Evolutionary conservation across 768 basidiomycete species (phyloP).

Genomic region (Tulasnella sp.): DNA sequence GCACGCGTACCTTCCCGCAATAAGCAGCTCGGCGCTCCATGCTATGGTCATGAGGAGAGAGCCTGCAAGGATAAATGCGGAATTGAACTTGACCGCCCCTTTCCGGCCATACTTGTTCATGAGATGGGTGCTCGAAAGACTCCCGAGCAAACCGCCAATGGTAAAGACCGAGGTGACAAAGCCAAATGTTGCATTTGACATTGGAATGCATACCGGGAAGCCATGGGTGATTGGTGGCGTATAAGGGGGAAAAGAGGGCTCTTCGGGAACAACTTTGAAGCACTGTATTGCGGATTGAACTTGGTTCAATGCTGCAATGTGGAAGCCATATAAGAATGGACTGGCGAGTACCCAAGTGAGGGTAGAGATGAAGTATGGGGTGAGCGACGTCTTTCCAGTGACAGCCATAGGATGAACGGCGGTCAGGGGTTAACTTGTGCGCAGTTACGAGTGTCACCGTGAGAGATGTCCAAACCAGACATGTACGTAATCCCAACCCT

Average conservation of each 20-base stretch:
- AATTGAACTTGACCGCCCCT: slow-evolving; percentile 53
- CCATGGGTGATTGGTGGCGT: background rate
- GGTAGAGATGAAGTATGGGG: slow-evolving; percentile 7
- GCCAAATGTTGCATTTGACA: slow-evolving; percentile 71
- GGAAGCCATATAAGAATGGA: slow-evolving; percentile 68
- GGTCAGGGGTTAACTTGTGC: background rate
- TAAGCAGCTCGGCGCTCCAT: background rate
- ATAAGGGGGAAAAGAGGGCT: background rate
- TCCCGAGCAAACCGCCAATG: slow-evolving; percentile 76
- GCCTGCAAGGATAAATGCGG: slow-evolving; percentile 50
- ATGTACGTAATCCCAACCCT: background rate
- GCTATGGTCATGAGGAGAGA: slow-evolving; percentile 36
- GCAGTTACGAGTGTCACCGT: background rate
- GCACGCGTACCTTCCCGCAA: slow-evolving; percentile 19
- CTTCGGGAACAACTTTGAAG: background rate
- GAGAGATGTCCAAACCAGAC: background rate
- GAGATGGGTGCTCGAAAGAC: slow-evolving; percentile 53
- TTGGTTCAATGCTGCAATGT: slow-evolving; percentile 86
- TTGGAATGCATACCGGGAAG: slow-evolving; percentile 68
- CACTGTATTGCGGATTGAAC: slow-evolving; percentile 44
- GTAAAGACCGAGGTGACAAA: slow-evolving; percentile 81
- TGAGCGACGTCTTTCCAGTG: background rate
- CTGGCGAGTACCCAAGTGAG: slow-evolving; percentile 8
- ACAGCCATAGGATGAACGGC: background rate
- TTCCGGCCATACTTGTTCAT: slow-evolving; percentile 69